A percentile compares a stretch with the other conserved stretches of the same genome.
Conservation (phyloP, 345 rosid genomes). For the Cardamine chenopodiifolia region DNA sequence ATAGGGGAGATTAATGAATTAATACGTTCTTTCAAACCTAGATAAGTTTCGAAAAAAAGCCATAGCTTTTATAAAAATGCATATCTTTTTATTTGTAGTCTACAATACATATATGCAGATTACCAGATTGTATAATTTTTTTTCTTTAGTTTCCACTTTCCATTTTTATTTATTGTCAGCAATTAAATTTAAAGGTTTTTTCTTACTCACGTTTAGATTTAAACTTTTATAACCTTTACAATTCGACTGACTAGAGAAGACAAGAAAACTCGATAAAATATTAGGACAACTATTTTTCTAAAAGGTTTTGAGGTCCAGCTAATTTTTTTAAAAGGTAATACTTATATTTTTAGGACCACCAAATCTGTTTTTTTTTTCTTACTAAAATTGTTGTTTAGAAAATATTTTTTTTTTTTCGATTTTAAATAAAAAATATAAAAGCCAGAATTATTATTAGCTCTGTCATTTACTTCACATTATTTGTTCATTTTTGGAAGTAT, state of each 20-base stretch:
- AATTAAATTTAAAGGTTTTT: background rate
- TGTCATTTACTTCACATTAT: background rate
- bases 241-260: background rate
- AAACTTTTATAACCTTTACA: background rate
- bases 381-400: background rate
- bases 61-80: background rate
- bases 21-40: background rate
- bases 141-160: background rate
- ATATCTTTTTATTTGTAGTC: background rate
- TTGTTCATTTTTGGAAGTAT: background rate
- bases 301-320: background rate
- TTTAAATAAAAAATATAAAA: background rate
- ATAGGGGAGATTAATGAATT: background rate
- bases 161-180: background rate
- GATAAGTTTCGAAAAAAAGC: background rate
- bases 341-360: background rate
- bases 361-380: background rate
- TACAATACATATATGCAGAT: background rate
- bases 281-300: background rate
- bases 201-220: background rate
- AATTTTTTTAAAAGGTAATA: background rate
- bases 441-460: background rate
- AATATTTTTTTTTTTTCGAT: background rate
- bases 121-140: background rate
- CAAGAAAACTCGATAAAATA: background rate